Conservation (phyloP, 2,329 filamentous ascomycete species). For the Tolypocladium ophioglossoides region DNA sequence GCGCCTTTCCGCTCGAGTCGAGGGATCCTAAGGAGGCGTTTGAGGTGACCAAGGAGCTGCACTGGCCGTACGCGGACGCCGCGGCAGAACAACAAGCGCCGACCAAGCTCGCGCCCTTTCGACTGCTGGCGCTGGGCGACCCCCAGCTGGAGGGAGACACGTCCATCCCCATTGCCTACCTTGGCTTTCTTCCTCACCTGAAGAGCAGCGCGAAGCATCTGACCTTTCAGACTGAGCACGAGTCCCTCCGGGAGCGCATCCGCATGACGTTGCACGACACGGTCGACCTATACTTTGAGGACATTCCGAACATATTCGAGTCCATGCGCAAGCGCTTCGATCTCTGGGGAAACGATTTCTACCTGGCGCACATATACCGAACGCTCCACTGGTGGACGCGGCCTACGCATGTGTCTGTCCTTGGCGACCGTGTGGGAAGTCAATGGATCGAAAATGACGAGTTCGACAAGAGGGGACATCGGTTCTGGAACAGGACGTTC, state of each 20-base stretch:
- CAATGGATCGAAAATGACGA: conserved; percentile 89
- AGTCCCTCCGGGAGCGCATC: conserved; percentile 39
- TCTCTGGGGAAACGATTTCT: conserved; percentile 87
- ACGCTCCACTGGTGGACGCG: conserved; percentile 72
- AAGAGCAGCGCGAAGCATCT: conserved; percentile 34
- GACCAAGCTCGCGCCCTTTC: conserved; percentile 56
- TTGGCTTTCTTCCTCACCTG: conserved; percentile 43
- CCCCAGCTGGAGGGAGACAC: conserved; percentile 91
- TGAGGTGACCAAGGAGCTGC: conserved; percentile 26
- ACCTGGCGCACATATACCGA: conserved; percentile 86
- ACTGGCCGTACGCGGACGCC: conserved; percentile 25
- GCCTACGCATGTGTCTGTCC: conserved; percentile 78
- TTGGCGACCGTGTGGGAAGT: conserved; percentile 86
- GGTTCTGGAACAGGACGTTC: conserved; percentile 79
- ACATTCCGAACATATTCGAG: conserved; percentile 56
- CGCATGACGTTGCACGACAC: conserved; percentile 45
- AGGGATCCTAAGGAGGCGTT: conserved; percentile 21
- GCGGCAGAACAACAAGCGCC: conserved; percentile 10
- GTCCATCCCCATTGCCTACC: conserved; percentile 55
- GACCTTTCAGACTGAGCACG: conserved; percentile 33
- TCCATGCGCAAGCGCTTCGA: conserved; percentile 72
- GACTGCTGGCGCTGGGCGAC: conserved; percentile 79
- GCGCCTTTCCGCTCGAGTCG: conserved; percentile 60
- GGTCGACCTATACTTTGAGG: conserved; percentile 52
- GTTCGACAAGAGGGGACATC: conserved; percentile 59